Evolutionary conservation across 352 stramenopile genomes (phyloP), one percentile per base, ranked within the genome.

Genomic region (Elongisporangium senticosum): DNA sequence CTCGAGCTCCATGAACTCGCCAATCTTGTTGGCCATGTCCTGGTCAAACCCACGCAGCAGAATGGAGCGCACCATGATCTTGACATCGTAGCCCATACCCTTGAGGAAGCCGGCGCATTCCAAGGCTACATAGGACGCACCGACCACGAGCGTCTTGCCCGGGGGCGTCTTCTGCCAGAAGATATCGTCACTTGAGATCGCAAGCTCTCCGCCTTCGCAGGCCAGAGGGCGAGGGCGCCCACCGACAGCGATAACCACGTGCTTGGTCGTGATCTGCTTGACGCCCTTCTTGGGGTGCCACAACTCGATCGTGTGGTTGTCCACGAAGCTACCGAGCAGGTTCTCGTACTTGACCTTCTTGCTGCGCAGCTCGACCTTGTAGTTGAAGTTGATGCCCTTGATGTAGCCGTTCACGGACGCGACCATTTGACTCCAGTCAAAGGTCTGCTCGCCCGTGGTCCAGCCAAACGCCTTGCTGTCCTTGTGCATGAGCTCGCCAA

Each of bases 301-400:
- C 56, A 93, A 58, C 71, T 98, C 83, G 20, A 99, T 63, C 20
- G 93, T 98, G 71, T 99, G 90, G 20, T 69, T 56, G 72, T 98
- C 93, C 40, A 96, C 72, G 68, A 99, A 98, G 55, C 79, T 96
- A 8, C 92, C 95, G 21, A 97, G 53, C 62, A 93, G 86, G 78
- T 98, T 98, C 57, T 96, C 84, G 74, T 98, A 98, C 64, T 94
- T 95, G 59, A 96, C 88, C 59, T 95, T 85, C 73, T 98, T 98
- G 74, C 98, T 94, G 49, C 96, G 82, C 53, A 99, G 72, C 62
- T 97, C 82, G 23, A 98, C 94, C 53, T 97, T 93, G 83, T 99
- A 99, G 67, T 98, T 98, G 79, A 99, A 99, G 71, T 99, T 99
- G 53, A 99, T 88, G 47, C 82, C 81, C 64, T 95, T 97, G 75